Conservation (phyloP, 805 yeast genomes). For the Ascoidea rubescens region DNA sequence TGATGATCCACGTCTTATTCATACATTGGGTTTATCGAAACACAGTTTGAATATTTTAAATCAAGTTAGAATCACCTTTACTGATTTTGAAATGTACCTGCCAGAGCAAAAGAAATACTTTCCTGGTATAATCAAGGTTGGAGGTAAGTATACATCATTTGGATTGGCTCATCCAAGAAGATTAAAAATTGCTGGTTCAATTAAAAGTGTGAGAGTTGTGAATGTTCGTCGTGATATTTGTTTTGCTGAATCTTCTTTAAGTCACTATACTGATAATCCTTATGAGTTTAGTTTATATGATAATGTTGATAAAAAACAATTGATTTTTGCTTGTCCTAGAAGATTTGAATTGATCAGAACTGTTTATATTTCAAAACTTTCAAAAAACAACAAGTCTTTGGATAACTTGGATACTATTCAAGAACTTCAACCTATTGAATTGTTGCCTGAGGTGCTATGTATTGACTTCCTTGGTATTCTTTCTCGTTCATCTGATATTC, state of each 20-base stretch:
- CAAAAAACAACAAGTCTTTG: not conserved
- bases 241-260: conserved; percentile 3
- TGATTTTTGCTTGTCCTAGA: conserved; percentile 5
- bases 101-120: conserved; percentile 32
- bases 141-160: conserved; percentile 22
- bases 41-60: conserved; percentile 26
- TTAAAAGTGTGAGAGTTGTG: conserved; percentile 19
- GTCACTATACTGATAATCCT: conserved; percentile 6
- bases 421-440: conserved; percentile 1
- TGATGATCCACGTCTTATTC: conserved; percentile 29
- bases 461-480: conserved; percentile 7
- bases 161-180: not conserved
- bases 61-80: conserved; percentile 20
- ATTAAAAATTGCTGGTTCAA: conserved; percentile 17
- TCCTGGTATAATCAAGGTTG: conserved; percentile 54
- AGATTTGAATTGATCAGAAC: conserved; percentile 4
- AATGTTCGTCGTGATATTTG: conserved; percentile 5
- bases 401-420: not conserved
- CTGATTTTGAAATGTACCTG: conserved; percentile 38
- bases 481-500: conserved; percentile 16
- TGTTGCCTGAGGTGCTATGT: conserved; percentile 6
- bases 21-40: conserved; percentile 30
- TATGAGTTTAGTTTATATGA: conserved; percentile 6
- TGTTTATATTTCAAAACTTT: conserved; percentile 5
- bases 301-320: not conserved